These are phyloP conservation scores for Tanozyma kutaoensis DNA, from an alignment of 805 yeast genomes.

Conservation along the genomic window DNA sequence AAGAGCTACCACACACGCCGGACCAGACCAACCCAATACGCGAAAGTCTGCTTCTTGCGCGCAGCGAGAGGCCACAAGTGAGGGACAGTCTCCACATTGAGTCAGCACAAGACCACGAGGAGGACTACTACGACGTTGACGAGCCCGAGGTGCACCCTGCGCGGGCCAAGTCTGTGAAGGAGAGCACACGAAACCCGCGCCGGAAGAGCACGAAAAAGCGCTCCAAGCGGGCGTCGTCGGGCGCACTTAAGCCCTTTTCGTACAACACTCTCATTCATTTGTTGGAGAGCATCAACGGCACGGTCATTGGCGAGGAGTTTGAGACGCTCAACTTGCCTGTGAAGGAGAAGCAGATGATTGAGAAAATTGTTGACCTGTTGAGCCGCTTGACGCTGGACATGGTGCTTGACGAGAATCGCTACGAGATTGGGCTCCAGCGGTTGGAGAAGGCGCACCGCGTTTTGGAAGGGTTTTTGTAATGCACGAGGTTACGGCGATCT, in stretches of 20 bases:
- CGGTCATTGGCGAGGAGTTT: conserved; percentile 58
- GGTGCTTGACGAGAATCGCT: conserved; percentile 72
- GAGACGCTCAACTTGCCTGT: conserved; percentile 58
- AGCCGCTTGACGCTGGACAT: conserved; percentile 83
- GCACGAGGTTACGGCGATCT: no score
- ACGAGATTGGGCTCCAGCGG: conserved; percentile 68
- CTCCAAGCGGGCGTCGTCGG: conserved; percentile 7
- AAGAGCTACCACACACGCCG: background rate
- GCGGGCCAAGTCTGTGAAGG: conserved; percentile 20
- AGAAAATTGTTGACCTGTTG: conserved; percentile 74
- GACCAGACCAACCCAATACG: background rate
- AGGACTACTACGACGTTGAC: conserved; percentile 23
- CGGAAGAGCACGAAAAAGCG: conserved; percentile 7
- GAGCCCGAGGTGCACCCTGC: conserved; percentile 21
- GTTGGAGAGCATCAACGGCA: conserved; percentile 46
- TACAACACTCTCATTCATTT: conserved; percentile 35
- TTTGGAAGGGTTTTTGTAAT: conserved; percentile 58
- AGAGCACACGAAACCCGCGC: conserved; percentile 9
- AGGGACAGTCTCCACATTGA: background rate
- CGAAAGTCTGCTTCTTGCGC: background rate
- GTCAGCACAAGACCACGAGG: conserved; percentile 5
- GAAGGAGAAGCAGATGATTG: conserved; percentile 68
- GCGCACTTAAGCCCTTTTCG: conserved; percentile 20
- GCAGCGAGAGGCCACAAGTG: background rate
- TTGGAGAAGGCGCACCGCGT: conserved; percentile 74